Conservation (phyloP, 768 basidiomycete species). For the Floccularia luteovirens region DNA sequence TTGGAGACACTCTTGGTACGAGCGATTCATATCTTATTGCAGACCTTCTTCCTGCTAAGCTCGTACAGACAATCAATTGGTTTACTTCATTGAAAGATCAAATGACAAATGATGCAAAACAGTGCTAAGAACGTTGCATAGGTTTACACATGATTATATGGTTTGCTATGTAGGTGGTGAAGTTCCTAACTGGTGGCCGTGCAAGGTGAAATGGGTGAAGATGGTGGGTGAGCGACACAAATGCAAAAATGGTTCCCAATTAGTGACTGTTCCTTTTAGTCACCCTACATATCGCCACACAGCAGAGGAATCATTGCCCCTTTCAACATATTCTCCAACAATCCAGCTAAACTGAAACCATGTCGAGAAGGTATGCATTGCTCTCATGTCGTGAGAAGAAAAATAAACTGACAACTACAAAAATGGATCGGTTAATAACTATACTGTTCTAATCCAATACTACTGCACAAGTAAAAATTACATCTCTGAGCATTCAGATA, state of each 20-base stretch:
- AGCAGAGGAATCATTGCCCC: conserved; percentile 67
- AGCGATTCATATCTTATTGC: conserved; percentile 62
- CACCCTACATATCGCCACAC: conserved; percentile 81
- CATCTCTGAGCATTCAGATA: conserved; percentile 84
- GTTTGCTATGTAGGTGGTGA: conserved; percentile 67
- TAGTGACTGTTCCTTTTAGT: conserved; percentile 20
- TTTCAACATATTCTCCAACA: conserved; percentile 60
- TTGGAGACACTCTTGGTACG: conserved; percentile 38
- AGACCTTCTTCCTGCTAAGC: conserved; percentile 46
- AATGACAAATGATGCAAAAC: conserved; percentile 71
- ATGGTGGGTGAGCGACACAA: conserved; percentile 27
- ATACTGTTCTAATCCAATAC: conserved; percentile 73
- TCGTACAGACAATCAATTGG: conserved; percentile 54
- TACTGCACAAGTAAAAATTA: conserved; percentile 76
- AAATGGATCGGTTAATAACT: conserved; percentile 24
- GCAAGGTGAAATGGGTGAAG: conserved; percentile 23
- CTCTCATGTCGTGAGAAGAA: background rate
- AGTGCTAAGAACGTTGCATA: too few relatives aligned
- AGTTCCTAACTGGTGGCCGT: conserved; percentile 27
- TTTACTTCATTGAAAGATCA: conserved; percentile 51
- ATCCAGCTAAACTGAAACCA: conserved; percentile 56
- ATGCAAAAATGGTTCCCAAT: background rate
- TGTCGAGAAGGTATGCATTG: conserved; percentile 42
- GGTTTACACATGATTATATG: too few relatives aligned
- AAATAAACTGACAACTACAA: too few relatives aligned